These are phyloP conservation scores for Knoxdaviesia capensis DNA, from an alignment of 2,329 filamentous ascomycete species.

Conservation along the genomic window DNA sequence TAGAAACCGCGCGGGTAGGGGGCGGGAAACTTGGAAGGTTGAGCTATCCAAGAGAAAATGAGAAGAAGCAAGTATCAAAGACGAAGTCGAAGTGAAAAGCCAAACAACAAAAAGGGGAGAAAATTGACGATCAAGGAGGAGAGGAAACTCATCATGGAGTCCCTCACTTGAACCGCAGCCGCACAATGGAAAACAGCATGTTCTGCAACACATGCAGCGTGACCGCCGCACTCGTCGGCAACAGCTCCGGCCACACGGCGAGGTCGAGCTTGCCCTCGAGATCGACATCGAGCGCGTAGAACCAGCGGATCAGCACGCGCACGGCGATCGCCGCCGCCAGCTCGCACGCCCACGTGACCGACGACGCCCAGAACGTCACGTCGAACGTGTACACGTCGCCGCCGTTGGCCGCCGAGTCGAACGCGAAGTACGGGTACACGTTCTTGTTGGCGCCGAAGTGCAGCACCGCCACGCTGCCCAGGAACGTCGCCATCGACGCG, in stretches of 20 bases:
- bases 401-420: conserved; percentile 24
- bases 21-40: not conserved
- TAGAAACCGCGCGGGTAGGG: not conserved
- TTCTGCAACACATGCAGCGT: conserved; percentile 51
- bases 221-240: conserved; percentile 45
- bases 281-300: conserved; percentile 41
- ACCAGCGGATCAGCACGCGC: conserved; percentile 32
- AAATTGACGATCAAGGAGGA: not conserved
- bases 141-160: not conserved
- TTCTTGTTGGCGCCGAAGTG: conserved; percentile 48
- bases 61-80: not conserved
- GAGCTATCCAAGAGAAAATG: not conserved
- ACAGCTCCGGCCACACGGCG: conserved; percentile 43
- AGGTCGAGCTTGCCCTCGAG: conserved; percentile 44
- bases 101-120: not conserved
- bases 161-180: conserved; percentile 32
- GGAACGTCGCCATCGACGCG: conserved; percentile 46
- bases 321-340: conserved; percentile 40
- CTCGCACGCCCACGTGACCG: conserved; percentile 48
- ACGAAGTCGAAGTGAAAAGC: not conserved
- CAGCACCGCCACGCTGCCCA: conserved; percentile 43
- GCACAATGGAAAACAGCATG: conserved; percentile 51
- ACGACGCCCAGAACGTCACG: conserved; percentile 41
- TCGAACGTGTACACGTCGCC: conserved; percentile 36
- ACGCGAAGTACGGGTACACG: conserved; percentile 51